Evolutionary conservation across 169 alveolate species (phyloP).

Genomic region (Theileria annulata): DNA sequence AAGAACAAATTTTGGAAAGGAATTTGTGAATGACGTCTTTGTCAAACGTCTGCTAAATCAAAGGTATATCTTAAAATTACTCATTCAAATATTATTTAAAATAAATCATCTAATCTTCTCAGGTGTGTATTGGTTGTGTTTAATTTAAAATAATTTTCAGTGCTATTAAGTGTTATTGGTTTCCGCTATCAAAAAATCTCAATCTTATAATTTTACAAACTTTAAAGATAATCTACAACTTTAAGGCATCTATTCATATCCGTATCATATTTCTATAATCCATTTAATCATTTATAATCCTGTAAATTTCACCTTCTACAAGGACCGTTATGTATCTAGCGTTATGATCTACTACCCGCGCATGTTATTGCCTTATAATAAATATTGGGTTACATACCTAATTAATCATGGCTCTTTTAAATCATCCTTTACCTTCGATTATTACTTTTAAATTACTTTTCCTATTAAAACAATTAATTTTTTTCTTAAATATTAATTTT

Average conservation of each 20-base stretch:
- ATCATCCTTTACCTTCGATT: not conserved
- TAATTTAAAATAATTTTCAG: constrained; percentile 7
- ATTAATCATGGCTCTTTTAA: not conserved
- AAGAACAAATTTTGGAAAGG: not conserved
- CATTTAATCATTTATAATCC: constrained; percentile 4
- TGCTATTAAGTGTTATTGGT: not conserved
- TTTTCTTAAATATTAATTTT: not conserved
- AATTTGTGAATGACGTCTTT: not conserved
- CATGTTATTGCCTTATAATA: constrained; percentile 24
- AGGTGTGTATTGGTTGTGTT: constrained; percentile 15
- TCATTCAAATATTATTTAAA: constrained; percentile 19
- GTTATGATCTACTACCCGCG: constrained; percentile 23
- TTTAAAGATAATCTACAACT: constrained; percentile 11
- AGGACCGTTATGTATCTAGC: constrained; percentile 17
- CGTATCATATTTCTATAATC: constrained; percentile 13
- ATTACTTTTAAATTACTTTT: not conserved
- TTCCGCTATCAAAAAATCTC: not conserved
- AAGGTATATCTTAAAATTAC: not conserved
- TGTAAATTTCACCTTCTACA: constrained; percentile 14
- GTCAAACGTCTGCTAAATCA: constrained; percentile 8
- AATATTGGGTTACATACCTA: constrained; percentile 13
- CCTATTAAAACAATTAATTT: not conserved
- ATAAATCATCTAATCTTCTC: constrained; percentile 1
- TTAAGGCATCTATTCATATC: not conserved
- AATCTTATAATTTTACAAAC: constrained; percentile 11